These are phyloP conservation scores for Stemphylium vesicarium DNA, from an alignment of 2,329 filamentous ascomycete species.

Conservation along the genomic window DNA sequence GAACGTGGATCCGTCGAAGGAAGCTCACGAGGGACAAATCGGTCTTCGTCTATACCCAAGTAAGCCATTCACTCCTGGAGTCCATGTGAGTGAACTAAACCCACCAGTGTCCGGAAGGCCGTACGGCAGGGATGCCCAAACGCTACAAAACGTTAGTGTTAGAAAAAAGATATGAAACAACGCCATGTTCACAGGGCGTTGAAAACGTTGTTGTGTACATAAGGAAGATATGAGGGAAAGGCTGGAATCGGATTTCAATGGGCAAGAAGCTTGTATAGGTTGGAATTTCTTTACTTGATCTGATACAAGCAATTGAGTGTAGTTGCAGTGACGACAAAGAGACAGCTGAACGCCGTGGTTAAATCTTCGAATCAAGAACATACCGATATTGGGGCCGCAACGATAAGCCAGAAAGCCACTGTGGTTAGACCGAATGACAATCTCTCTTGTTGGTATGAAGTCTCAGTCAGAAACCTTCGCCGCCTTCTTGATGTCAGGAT, in stretches of 20 bases:
- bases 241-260: too few species aligned
- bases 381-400: too few species aligned
- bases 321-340: not conserved
- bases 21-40: not conserved
- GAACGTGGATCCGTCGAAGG: not conserved
- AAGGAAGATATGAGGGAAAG: too few species aligned
- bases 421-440: too few species aligned
- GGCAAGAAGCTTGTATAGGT: too few species aligned
- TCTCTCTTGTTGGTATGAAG: not conserved
- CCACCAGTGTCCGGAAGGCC: not conserved
- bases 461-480: constrained; percentile 1
- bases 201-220: not conserved
- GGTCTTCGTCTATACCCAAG: not conserved
- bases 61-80: not conserved
- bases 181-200: not conserved
- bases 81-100: not conserved
- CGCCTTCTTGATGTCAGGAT: not conserved
- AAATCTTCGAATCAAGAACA: not conserved
- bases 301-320: not conserved
- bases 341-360: not conserved
- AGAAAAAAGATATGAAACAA: not conserved
- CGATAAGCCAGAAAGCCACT: too few species aligned
- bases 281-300: too few species aligned
- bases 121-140: not conserved
- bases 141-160: not conserved